phyloP scores from a whole-genome alignment of 225 moss, liverwort and hornwort species.

The Polytrichum commune region DNA sequence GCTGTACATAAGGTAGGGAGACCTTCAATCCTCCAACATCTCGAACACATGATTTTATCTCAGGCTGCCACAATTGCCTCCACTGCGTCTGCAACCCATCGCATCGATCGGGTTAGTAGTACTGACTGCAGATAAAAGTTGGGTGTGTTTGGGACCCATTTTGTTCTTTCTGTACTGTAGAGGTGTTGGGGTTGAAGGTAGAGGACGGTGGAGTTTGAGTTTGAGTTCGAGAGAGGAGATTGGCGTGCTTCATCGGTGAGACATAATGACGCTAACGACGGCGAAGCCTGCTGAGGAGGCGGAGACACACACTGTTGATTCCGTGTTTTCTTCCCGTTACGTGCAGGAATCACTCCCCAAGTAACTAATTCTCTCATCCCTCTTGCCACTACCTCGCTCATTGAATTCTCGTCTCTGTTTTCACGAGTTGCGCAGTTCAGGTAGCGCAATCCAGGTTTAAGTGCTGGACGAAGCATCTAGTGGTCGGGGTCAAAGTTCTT shows the following conservation, averaged over 20 bases:
- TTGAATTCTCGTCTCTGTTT: too few relatives aligned
- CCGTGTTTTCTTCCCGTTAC: constrained; percentile 45
- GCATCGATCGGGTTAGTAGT: not conserved
- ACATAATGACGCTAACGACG: constrained; percentile 33
- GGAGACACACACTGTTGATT: constrained; percentile 17
- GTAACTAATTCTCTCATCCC: constrained; percentile 5
- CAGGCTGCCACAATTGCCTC: not conserved
- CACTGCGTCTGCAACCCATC: not conserved
- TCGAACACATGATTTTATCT: too few relatives aligned
- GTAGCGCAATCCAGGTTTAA: too few relatives aligned
- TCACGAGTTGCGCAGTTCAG: too few relatives aligned
- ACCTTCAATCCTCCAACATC: too few relatives aligned
- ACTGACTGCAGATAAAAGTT: too few relatives aligned
- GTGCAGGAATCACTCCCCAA: constrained; percentile 31
- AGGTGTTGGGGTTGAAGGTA: not conserved
- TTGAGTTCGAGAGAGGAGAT: not conserved
- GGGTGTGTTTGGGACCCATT: not conserved
- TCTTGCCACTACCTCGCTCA: too few relatives aligned
- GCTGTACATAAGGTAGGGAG: too few relatives aligned
- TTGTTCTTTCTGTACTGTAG: not conserved
- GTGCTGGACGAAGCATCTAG: too few relatives aligned
- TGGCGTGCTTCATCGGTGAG: not conserved
- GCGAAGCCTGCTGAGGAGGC: constrained; percentile 4
- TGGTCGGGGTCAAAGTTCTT: too few relatives aligned
- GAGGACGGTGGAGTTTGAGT: too few relatives aligned